Percentiles rank a stretch among this genome's conserved stretches.
These are phyloP conservation scores for Blastocystis sp. DNA, from an alignment of 352 stramenopile genomes.

Conservation along the genomic window DNA sequence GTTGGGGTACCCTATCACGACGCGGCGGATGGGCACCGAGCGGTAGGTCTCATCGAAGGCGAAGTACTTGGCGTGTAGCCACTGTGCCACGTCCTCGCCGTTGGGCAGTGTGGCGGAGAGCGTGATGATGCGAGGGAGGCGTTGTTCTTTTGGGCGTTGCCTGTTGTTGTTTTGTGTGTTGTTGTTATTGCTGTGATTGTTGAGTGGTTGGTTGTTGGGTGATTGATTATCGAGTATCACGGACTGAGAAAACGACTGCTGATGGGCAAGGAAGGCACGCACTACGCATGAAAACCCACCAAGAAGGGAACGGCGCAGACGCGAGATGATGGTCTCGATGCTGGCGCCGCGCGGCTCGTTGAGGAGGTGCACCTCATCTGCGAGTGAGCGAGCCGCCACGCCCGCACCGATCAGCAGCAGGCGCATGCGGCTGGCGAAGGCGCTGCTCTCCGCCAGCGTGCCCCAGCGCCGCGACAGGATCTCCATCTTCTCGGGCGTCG, in stretches of 20 bases:
- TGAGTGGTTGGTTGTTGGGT: too few species aligned
- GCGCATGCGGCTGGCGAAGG: conserved; percentile 33
- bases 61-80: conserved; percentile 90
- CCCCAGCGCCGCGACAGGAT: conserved; percentile 64
- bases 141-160: conserved; percentile 91
- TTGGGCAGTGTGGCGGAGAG: conserved; percentile 95
- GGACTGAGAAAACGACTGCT: neutral
- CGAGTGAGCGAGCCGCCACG: neutral
- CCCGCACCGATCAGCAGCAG: conserved; percentile 54
- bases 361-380: conserved; percentile 93
- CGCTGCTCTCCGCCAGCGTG: neutral
- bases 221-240: too few species aligned
- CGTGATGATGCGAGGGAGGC: conserved; percentile 91
- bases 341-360: conserved; percentile 92
- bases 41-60: conserved; percentile 93
- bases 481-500: conserved; percentile 68
- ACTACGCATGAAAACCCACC: neutral
- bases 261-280: neutral
- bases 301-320: conserved; percentile 76
- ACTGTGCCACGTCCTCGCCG: conserved; percentile 92
- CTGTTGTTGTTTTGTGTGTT: conserved; percentile 71
- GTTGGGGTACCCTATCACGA: conserved; percentile 89
- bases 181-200: too few species aligned
- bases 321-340: conserved; percentile 94
- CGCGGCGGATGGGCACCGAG: conserved; percentile 94